Evolutionary conservation across 805 yeast species (phyloP).

Genomic region (Wickerhamiella occidentalis): DNA sequence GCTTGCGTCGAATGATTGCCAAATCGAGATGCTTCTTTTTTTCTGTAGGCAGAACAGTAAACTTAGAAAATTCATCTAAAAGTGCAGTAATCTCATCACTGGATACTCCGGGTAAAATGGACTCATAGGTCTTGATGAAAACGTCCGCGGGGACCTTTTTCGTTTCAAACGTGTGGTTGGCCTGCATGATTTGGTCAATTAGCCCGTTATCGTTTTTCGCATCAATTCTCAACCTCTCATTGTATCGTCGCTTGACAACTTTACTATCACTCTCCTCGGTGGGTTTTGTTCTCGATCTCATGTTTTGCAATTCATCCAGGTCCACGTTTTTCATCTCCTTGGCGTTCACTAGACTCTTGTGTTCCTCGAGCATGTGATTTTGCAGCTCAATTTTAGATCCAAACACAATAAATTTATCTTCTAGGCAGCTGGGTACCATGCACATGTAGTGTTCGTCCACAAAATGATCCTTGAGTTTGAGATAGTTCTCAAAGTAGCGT

Average conservation of each 20-base stretch:
- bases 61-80: constrained; percentile 14
- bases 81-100: constrained; percentile 18
- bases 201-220: constrained; percentile 27
- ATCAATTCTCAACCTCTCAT: constrained; percentile 22
- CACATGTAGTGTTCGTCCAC: constrained; percentile 63
- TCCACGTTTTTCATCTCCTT: constrained; percentile 20
- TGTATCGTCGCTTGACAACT: constrained; percentile 12
- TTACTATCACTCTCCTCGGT: not conserved
- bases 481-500: constrained; percentile 67
- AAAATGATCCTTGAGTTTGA: constrained; percentile 65
- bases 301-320: constrained; percentile 8
- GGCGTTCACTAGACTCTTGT: constrained; percentile 43
- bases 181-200: constrained; percentile 18
- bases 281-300: constrained; percentile 5
- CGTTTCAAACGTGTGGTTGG: constrained; percentile 17
- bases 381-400: constrained; percentile 73
- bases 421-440: constrained; percentile 63
- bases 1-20: constrained; percentile 10
- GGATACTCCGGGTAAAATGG: constrained; percentile 13
- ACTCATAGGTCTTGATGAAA: constrained; percentile 19
- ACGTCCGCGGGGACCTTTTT: constrained; percentile 19
- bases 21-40: constrained; percentile 8
- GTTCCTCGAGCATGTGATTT: constrained; percentile 79
- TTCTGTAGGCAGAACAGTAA: not conserved
- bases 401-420: constrained; percentile 84